phyloP scores from a whole-genome alignment of 1,284 basidiomycete species.

The Trichosporon inkin region DNA sequence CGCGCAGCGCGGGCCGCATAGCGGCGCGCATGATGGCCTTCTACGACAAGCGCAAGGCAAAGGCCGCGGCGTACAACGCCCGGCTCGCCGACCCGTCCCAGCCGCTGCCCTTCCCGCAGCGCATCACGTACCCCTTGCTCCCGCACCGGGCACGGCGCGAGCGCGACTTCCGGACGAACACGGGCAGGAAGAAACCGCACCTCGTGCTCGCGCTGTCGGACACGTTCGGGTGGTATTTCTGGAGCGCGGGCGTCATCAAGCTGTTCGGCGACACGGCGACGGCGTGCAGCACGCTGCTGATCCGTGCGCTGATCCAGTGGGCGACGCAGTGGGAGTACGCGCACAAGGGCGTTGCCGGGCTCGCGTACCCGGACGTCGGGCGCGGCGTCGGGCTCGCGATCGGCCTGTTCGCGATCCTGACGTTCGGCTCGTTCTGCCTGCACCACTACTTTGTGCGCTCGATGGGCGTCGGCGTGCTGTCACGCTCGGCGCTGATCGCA shows the following conservation, averaged over 20 bases:
- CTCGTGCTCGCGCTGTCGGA: slow-evolving; percentile 73
- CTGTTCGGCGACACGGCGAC: slow-evolving; percentile 66
- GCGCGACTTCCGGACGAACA: slow-evolving; percentile 46
- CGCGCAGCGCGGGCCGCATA: slow-evolving; percentile 58
- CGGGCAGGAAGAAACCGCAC: slow-evolving; percentile 64
- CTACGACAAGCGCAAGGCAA: slow-evolving; percentile 60
- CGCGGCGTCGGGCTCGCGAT: slow-evolving; percentile 70
- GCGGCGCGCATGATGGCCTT: slow-evolving; percentile 62
- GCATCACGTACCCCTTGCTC: slow-evolving; percentile 31
- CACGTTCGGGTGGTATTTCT: slow-evolving; percentile 75
- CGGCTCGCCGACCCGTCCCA: slow-evolving; percentile 53
- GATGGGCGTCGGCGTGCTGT: slow-evolving; percentile 69
- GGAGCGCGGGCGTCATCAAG: slow-evolving; percentile 73
- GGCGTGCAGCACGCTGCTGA: slow-evolving; percentile 71
- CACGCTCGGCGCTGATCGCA: slow-evolving; percentile 81
- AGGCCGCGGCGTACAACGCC: slow-evolving; percentile 66
- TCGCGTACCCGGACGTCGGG: slow-evolving; percentile 58
- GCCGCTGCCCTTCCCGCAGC: slow-evolving; percentile 33
- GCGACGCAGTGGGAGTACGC: slow-evolving; percentile 62
- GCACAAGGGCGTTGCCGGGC: slow-evolving; percentile 45
- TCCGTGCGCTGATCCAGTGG: slow-evolving; percentile 76
- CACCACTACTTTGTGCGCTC: slow-evolving; percentile 65
- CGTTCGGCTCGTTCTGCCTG: slow-evolving; percentile 63
- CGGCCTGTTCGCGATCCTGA: slow-evolving; percentile 65
- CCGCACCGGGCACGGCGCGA: slow-evolving; percentile 38